Evolutionary conservation across 1,284 basidiomycete genomes (phyloP).

Genomic region (Microbotryum scabiosae): DNA sequence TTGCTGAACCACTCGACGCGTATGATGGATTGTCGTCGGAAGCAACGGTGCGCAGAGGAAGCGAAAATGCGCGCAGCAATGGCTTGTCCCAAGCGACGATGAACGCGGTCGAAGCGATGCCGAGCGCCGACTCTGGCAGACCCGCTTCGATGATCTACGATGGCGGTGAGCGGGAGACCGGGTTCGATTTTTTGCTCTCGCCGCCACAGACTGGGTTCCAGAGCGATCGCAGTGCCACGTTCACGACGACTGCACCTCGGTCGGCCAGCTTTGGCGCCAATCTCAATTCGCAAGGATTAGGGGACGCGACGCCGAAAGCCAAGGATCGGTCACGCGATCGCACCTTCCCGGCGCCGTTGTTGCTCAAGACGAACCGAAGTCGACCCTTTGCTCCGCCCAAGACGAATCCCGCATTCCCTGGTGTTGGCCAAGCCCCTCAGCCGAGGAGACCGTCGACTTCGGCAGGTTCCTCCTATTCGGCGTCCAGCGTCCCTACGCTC

Average conservation of each 20-base stretch:
- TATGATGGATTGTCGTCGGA: neutral
- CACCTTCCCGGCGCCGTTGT: constrained; percentile 24
- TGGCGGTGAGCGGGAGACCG: neutral
- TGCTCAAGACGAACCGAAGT: constrained; percentile 11
- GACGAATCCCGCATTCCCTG: neutral
- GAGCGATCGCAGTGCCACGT: neutral
- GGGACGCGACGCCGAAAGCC: neutral
- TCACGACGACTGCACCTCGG: neutral
- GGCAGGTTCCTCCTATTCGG: too few relatives aligned
- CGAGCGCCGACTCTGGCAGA: neutral
- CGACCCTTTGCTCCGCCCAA: neutral
- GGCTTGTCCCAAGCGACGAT: constrained; percentile 1
- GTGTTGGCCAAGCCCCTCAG: neutral
- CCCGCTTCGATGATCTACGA: constrained; percentile 9
- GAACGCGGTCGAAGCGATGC: neutral
- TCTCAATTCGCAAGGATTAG: neutral
- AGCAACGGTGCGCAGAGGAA: neutral
- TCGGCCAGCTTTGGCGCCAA: neutral
- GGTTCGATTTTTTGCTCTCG: constrained; percentile 16
- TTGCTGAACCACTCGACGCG: neutral
- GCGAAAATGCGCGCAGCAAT: constrained; percentile 1
- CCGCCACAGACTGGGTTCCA: constrained; percentile 5
- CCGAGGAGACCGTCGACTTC: neutral
- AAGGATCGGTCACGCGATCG: constrained; percentile 5
- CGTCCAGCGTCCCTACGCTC: too few relatives aligned